Base-by-base conservation (phyloP, 2,329 filamentous ascomycete species). In the Ophiocordyceps sinensis region DNA sequence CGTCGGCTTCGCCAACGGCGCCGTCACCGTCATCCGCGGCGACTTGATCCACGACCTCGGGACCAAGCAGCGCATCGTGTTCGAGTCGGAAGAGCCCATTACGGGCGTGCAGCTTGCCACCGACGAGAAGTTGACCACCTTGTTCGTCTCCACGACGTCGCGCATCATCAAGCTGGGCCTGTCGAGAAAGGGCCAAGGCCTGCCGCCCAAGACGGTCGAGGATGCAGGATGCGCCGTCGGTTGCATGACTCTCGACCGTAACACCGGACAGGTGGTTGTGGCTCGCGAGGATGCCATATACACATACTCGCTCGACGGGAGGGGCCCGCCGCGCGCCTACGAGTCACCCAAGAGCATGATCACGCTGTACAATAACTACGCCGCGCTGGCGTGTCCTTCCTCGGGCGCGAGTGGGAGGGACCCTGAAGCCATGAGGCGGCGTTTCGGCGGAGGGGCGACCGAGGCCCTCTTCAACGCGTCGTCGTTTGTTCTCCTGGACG, bases 1-100 rank as follows among this genome's bases (percentile, higher is more conserved):
- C 4, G 83, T 96, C 7, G 93, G 91, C 5, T 98, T 98, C 57
- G 91, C 82, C 12, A 96, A 98, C 61, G 91, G 91, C 8, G 79
- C 88, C 1, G 89, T 98, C 12, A 94, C 87, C 0, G 79, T 98
- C 26, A 85, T 98, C 43, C 77, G 91, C 44, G 91, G 93, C 45
- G 91, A 98, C 57, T 68, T 98, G 38, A 85, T 98, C 51, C 87
- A 98, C 58, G 91, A 98, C 58, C 79, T 91, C 43, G 91, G 93
- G 19, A 87, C 89, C 11, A 87, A 86, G 57, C 91, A 98, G 59
- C 78, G 91, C 41, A 91, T 89, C 29, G 85, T 98, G 10, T 91
- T 94, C 62, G 91, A 98, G 57, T 94, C 88, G 0, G 88, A 96
- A 52, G 91, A 98, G 58, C 93, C 91, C 0, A 79, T 98, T 10